A percentile compares a stretch with the other conserved stretches of the same genome.
Conservation (phyloP, 2,329 filamentous ascomycete species). For the Neocucurbitaria cava region DNA sequence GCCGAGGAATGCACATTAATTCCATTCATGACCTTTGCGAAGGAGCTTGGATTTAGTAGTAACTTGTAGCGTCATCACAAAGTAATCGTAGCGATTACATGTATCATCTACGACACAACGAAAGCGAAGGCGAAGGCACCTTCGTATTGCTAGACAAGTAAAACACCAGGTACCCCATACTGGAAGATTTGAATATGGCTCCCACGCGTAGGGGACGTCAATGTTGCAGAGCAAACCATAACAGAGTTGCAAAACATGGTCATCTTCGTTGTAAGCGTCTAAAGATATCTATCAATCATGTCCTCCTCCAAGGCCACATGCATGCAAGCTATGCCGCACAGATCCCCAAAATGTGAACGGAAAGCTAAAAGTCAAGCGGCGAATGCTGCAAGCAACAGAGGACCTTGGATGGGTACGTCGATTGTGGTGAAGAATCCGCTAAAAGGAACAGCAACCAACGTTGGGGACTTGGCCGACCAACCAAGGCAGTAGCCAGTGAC, state of each 20-base stretch:
- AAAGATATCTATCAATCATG: constrained; percentile 1
- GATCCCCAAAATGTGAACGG: neutral
- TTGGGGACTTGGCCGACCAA: neutral
- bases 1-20: no score
- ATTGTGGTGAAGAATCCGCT: neutral
- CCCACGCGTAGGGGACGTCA: neutral
- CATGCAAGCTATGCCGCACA: constrained; percentile 1
- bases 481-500: neutral
- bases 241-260: neutral
- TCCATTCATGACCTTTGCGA: no score
- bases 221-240: neutral
- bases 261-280: neutral
- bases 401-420: neutral
- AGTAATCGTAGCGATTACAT: no score
- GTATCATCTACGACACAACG: no score
- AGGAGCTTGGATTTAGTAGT: no score
- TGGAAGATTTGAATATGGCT: no score
- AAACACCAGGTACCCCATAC: no score
- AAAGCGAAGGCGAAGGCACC: no score
- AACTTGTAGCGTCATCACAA: no score
- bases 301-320: neutral
- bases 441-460: neutral
- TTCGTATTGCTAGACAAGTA: neutral
- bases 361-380: neutral
- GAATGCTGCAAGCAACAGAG: neutral